Conservation (phyloP, 192 early-diverging fungal species). For the Kickxella alabastrina region DNA sequence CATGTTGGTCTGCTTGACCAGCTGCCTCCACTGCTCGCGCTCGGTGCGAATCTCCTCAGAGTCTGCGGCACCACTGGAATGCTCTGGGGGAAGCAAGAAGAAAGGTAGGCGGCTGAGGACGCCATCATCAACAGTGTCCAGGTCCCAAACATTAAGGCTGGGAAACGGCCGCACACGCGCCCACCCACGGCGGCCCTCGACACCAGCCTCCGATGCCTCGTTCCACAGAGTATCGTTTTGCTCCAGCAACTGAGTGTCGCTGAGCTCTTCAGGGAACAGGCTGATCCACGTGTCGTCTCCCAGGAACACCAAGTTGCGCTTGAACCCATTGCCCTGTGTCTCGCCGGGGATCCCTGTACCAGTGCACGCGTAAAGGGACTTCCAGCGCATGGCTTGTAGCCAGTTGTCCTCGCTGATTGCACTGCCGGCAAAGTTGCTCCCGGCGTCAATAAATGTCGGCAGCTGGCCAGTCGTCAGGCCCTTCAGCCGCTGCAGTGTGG, state of each 20-base stretch:
- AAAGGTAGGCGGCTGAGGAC: constrained; percentile 62
- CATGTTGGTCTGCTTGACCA: constrained; percentile 37
- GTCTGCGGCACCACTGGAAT: neutral
- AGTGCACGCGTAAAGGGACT: constrained; percentile 4
- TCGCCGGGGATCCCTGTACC: neutral
- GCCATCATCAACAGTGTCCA: constrained; percentile 91
- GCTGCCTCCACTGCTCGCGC: constrained; percentile 24
- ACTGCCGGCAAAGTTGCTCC: constrained; percentile 75
- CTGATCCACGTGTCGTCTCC: constrained; percentile 96
- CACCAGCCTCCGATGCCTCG: constrained; percentile 21
- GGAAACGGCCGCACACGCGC: constrained; percentile 66
- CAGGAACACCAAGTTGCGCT: constrained; percentile 67
- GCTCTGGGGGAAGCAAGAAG: constrained; percentile 27
- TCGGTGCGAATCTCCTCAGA: constrained; percentile 1
- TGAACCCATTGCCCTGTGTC: neutral
- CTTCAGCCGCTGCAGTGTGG: constrained; percentile 78
- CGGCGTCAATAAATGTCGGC: constrained; percentile 78
- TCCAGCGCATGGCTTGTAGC: constrained; percentile 56
- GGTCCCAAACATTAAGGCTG: constrained; percentile 78
- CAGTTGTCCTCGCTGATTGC: constrained; percentile 78
- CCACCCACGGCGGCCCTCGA: constrained; percentile 13
- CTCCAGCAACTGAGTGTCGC: constrained; percentile 21
- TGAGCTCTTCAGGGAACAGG: constrained; percentile 71
- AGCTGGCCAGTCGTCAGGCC: constrained; percentile 76
- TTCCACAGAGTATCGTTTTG: constrained; percentile 8